Base-by-base conservation (phyloP, 2,329 filamentous ascomycete species). In the Talaromyces rugulosus region DNA sequence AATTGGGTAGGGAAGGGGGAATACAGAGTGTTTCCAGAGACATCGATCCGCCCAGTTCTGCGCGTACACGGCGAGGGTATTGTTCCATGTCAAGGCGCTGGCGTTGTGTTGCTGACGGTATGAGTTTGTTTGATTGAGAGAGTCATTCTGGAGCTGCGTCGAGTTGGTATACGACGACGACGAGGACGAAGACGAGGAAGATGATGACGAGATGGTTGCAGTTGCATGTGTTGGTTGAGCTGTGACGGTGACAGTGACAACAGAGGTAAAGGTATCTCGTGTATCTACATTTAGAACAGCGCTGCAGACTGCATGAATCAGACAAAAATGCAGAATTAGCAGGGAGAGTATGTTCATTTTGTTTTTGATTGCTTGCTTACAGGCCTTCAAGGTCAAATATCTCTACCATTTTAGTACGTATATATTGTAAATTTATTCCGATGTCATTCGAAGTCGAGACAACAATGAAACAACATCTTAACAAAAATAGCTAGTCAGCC, bases 41-140 rank as follows among this genome's bases (percentile, higher is more conserved):
- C 92, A 96, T 33, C 74, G 82, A 30, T 82, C 70, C 62, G 91
- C 92, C 60, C 87, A 85, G 62, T 79, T 77, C 56, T 79, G 66
- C 47, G 92, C 92, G 63, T 84, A 90, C 59, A 74, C 71, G 60
- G 87, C 89, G 59, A 92, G 84, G 47, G 78, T 78, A 7, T 79
- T 71, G 69, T 88, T 83, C 89, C 91, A 98, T 56, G 71, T 73
- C 52, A 97, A 72, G 50, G 79, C 82, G 28, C 76, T 71, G 36
- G 86, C 87, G 23, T 88, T 89, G 83, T 97, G 92, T 81, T 94
- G 95, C 71, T 81, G 75, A 66, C 95, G 93, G 78, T 95, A 59
- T 27, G 54, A 59, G 27, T 62, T 62, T 34, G 61, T 62, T 50
- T 56, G 42, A 28, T 56, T 59, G 11, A 62, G 52, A 7, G 59